phyloP scores from a whole-genome alignment of 768 basidiomycete genomes.

The Termitomyces sp. region DNA sequence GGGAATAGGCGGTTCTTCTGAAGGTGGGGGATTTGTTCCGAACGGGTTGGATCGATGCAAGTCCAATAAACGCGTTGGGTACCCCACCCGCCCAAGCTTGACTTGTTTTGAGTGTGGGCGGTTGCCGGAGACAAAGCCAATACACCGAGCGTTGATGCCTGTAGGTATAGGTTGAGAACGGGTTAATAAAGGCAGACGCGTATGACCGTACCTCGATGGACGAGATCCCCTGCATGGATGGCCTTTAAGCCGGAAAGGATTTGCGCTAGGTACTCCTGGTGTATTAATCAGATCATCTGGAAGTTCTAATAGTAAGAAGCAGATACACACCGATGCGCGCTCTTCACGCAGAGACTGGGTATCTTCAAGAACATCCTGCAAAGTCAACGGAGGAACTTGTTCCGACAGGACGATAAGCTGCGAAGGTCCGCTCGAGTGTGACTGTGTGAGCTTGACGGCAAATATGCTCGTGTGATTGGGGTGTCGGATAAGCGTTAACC shows the following conservation, averaged over 20 bases:
- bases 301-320: not conserved
- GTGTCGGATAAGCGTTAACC: constrained; percentile 53
- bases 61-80: constrained; percentile 68
- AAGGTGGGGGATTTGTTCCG: constrained; percentile 26
- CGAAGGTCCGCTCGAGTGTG: constrained; percentile 41
- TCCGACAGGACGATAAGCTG: constrained; percentile 68
- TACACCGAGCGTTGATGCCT: constrained; percentile 56
- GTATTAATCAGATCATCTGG: not conserved
- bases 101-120: constrained; percentile 48
- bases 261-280: constrained; percentile 73
- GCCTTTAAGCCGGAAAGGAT: constrained; percentile 65
- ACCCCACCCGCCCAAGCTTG: constrained; percentile 72
- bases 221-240: constrained; percentile 56
- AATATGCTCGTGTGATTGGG: constrained; percentile 61
- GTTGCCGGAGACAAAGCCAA: constrained; percentile 54
- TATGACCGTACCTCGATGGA: constrained; percentile 55
- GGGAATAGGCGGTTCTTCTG: constrained; percentile 34
- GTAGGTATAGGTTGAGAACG: constrained; percentile 16
- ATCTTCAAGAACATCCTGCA: constrained; percentile 74
- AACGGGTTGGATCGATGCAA: constrained; percentile 84
- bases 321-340: constrained; percentile 50
- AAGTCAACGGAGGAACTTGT: constrained; percentile 55
- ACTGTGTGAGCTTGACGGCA: constrained; percentile 57
- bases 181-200: not conserved
- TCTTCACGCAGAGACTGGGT: constrained; percentile 70